Evolutionary conservation across 31 red algal species (phyloP).

Genomic region (Asparagopsis taxiformis): DNA sequence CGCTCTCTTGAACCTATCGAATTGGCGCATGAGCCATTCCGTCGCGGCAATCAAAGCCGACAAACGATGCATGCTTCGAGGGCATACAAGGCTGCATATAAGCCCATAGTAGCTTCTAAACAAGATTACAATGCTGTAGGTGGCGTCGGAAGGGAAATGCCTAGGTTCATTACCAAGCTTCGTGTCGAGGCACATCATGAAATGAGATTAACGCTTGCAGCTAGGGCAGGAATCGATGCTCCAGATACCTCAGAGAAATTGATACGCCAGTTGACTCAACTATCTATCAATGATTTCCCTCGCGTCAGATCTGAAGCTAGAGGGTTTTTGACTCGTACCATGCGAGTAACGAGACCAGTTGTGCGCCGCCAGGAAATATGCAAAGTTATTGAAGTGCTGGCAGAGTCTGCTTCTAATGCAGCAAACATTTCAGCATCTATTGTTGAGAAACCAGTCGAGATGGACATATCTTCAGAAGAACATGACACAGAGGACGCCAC

Average conservation of each 20-base stretch:
- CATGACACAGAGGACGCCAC: slow-evolving; percentile 12
- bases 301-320: slow-evolving; percentile 77
- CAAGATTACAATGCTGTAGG: slow-evolving; percentile 49
- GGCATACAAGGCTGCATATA: slow-evolving; percentile 63
- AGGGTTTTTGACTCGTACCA: slow-evolving; percentile 60
- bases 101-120: slow-evolving; percentile 52
- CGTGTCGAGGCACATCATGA: slow-evolving; percentile 88
- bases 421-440: not conserved
- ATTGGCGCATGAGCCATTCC: slow-evolving; percentile 91
- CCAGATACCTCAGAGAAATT: slow-evolving; percentile 27
- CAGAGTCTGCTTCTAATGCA: slow-evolving; percentile 27
- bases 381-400: slow-evolving; percentile 36
- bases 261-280: slow-evolving; percentile 39
- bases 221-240: slow-evolving; percentile 35
- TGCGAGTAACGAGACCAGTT: slow-evolving; percentile 42
- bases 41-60: slow-evolving; percentile 46
- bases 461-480: not conserved
- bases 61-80: slow-evolving; percentile 42
- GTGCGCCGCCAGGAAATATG: slow-evolving; percentile 47
- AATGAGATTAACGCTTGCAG: slow-evolving; percentile 47
- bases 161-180: slow-evolving; percentile 87
- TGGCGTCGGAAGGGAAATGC: slow-evolving; percentile 72
- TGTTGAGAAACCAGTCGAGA: not conserved
- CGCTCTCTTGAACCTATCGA: slow-evolving; percentile 83
- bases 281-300: slow-evolving; percentile 86